Evolutionary conservation across 306 rosid genomes (phyloP), one percentile per base, ranked within the genome.

Genomic region (Lupinus albus): DNA sequence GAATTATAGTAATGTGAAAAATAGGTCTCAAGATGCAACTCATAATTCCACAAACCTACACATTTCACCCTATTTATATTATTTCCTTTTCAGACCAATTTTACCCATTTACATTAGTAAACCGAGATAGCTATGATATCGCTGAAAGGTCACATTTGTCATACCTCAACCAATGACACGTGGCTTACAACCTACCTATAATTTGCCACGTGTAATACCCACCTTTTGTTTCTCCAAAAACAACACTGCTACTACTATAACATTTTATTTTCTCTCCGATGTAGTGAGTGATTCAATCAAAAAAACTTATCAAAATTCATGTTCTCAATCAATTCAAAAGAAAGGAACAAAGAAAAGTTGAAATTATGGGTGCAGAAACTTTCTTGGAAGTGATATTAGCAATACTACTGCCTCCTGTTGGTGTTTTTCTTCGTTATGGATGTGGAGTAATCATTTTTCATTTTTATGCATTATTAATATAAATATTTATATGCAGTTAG

Each of bases 381-480:
- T 88, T 85, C 73, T n/a, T 88, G 1, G 89, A 88, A 78, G 76
- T 84, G 5, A 52, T 85, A 50, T 32, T 88, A 30, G 95, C 91
- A 55, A 78, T 88, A 15, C 2, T 88, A 10, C 61, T 88, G 13
- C 91, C 95, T 7, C 95, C 89, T 15, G 79, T 88, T 50, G 95
- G 91, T 9, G 91, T 86, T 47, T 84, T 86, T 79, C 91, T 88
- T 47, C 85, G 91, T 61, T 85, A 78, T 68, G 91, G 89, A 66
- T 84, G 80, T 57, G 89, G 79, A 21, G 91, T 88, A 16, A 4
- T 7, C 1, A 36, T 6, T 1, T 36, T 58, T 2, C 2, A 35
- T 25, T 11, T 32, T 8, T 20, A n/a, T 7, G 46, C 52, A 11
- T 66, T n/a, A n/a, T n/a, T n/a, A n/a, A n/a, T n/a, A n/a, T n/a